These are phyloP conservation scores for Boletales sp. DNA, from an alignment of 768 basidiomycete genomes.

Conservation along the genomic window DNA sequence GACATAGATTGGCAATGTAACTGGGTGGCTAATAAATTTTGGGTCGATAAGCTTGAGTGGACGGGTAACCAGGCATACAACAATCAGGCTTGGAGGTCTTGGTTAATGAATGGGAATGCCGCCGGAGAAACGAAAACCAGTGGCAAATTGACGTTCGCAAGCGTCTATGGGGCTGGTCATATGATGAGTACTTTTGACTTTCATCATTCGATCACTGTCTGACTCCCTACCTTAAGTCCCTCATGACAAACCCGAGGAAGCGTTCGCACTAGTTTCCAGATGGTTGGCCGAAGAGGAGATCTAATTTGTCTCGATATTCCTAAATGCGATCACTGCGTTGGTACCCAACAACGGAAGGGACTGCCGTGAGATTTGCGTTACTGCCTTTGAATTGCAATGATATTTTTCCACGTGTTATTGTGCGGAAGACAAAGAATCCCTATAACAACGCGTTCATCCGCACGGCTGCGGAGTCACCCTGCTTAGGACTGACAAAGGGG, in stretches of 20 bases:
- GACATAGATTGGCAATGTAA: too few species aligned
- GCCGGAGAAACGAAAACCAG: slow-evolving; percentile 28
- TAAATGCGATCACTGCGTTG: background rate
- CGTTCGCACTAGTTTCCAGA: slow-evolving; percentile 51
- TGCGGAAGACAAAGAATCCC: background rate
- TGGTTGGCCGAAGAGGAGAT: slow-evolving; percentile 43
- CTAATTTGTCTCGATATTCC: slow-evolving; percentile 16
- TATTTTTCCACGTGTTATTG: background rate
- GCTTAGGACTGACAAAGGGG: background rate
- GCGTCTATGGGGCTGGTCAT: slow-evolving; percentile 48
- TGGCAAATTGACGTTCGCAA: slow-evolving; percentile 57
- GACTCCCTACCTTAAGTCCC: slow-evolving; percentile 45
- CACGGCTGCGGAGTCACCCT: too few species aligned
- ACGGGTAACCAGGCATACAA: slow-evolving; percentile 48
- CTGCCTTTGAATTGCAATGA: background rate
- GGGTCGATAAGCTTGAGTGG: slow-evolving; percentile 18
- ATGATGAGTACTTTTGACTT: slow-evolving; percentile 12
- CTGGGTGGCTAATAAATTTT: too few species aligned
- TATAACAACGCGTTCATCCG: background rate
- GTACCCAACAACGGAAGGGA: too few species aligned
- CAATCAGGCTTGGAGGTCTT: slow-evolving; percentile 32
- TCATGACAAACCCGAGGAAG: slow-evolving; percentile 59
- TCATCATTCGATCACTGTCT: slow-evolving; percentile 15
- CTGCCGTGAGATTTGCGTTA: background rate
- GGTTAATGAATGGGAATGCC: slow-evolving; percentile 34